phyloP scores from a whole-genome alignment of 148 eudicot species.

The Chenopodium suecicum region DNA sequence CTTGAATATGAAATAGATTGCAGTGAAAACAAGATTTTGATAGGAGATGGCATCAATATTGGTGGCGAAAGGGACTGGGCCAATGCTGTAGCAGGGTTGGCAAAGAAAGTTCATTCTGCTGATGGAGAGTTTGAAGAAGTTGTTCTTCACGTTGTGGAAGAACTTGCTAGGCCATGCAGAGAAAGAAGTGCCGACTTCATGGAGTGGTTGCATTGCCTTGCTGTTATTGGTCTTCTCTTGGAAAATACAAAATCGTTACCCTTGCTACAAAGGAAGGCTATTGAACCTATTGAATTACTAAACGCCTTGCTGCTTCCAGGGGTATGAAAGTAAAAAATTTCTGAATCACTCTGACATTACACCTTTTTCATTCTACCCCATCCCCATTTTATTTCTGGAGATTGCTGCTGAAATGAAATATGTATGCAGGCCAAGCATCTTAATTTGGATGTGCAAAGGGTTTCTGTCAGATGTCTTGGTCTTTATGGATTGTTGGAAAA shows the following conservation, averaged over 20 bases:
- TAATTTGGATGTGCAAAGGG: constrained; percentile 85
- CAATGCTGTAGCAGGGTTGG: constrained; percentile 63
- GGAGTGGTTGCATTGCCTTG: constrained; percentile 95
- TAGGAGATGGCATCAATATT: constrained; percentile 90
- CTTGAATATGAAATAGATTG: constrained; percentile 71
- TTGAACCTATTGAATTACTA: constrained; percentile 77
- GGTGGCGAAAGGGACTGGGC: constrained; percentile 96
- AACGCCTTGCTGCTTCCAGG: constrained; percentile 85
- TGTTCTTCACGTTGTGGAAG: constrained; percentile 58
- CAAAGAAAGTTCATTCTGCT: constrained; percentile 75
- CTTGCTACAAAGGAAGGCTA: constrained; percentile 66
- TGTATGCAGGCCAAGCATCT: constrained; percentile 79
- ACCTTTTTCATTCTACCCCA: background rate
- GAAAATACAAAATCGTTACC: constrained; percentile 64
- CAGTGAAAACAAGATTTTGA: constrained; percentile 53
- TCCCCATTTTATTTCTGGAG: background rate
- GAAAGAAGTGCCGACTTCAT: constrained; percentile 87
- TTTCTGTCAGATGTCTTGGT: constrained; percentile 84
- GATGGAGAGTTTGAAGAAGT: constrained; percentile 94
- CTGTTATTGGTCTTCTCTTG: constrained; percentile 74
- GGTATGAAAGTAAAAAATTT: constrained; percentile 41
- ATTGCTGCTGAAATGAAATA: constrained; percentile 13
- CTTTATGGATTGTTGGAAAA: constrained; percentile 82
- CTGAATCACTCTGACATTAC: background rate
- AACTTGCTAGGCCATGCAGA: constrained; percentile 88